Evolutionary conservation across 306 rosid genomes (phyloP).

Genomic region (Pyrus communis): DNA sequence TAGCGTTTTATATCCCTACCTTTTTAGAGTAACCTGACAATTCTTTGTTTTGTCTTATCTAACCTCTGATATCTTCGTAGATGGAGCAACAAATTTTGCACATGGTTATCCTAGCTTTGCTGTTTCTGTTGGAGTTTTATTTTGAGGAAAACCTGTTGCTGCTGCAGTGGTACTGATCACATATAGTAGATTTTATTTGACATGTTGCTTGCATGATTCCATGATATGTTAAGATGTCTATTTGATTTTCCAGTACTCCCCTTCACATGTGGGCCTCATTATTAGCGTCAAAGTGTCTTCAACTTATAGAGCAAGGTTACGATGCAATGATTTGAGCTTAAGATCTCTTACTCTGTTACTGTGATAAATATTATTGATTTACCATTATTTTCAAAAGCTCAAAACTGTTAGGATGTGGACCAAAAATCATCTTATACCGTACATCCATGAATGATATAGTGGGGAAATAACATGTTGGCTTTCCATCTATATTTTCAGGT

Average conservation of each 20-base stretch:
- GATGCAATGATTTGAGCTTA: not conserved
- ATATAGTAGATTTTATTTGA: not conserved
- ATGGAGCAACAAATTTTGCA: slow-evolving; percentile 94
- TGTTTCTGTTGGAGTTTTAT: slow-evolving; percentile 84
- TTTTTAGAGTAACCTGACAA: not conserved
- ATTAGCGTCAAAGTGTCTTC: not conserved
- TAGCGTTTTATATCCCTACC: not conserved
- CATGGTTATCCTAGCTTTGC: slow-evolving; percentile 94
- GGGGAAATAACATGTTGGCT: not conserved
- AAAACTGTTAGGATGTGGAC: not conserved
- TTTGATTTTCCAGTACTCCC: not conserved
- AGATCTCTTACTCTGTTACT: not conserved
- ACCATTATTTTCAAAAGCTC: not conserved
- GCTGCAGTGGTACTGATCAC: slow-evolving; percentile 64
- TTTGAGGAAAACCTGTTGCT: slow-evolving; percentile 86
- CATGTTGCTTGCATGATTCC: slow-evolving; percentile 2
- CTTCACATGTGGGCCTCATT: not conserved
- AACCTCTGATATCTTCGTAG: slow-evolving; percentile 31
- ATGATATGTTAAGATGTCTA: not conserved
- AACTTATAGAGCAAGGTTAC: not conserved
- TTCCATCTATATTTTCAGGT: slow-evolving; percentile 39
- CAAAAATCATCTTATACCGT: not conserved
- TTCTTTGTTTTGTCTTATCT: slow-evolving; percentile 14
- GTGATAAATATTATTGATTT: not conserved
- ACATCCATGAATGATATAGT: not conserved